A percentile compares a stretch with the other conserved stretches of the same genome.
Evolutionary conservation across 345 rosid genomes (phyloP).

Genomic region (Sonneratia caseolaris): DNA sequence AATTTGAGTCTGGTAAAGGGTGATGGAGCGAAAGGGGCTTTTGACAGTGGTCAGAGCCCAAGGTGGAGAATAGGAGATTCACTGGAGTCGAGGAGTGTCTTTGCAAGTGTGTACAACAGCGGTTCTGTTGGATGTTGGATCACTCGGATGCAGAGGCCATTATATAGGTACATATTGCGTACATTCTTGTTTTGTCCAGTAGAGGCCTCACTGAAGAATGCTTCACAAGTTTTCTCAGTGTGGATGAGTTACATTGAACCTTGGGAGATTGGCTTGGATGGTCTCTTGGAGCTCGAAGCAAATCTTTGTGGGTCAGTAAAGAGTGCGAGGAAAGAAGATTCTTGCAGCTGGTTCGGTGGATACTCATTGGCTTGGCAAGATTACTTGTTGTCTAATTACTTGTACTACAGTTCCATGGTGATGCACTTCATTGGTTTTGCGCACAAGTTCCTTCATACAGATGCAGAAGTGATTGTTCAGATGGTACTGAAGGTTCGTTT

Average conservation of each 20-base stretch:
- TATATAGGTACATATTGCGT: constrained; percentile 70
- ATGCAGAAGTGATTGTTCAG: constrained; percentile 64
- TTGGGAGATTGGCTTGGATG: constrained; percentile 52
- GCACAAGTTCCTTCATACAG: constrained; percentile 86
- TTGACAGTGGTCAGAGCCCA: constrained; percentile 30
- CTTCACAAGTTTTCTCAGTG: constrained; percentile 66
- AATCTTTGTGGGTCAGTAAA: constrained; percentile 29
- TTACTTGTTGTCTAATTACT: constrained; percentile 70
- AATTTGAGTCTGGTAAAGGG: constrained; percentile 45
- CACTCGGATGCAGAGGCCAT: constrained; percentile 56
- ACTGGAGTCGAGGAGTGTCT: constrained; percentile 27
- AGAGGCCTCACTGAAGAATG: constrained; percentile 65
- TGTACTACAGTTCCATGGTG: constrained; percentile 76
- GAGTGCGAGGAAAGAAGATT: constrained; percentile 29
- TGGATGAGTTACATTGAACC: constrained; percentile 81
- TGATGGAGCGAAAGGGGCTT: constrained; percentile 25
- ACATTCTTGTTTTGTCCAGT: constrained; percentile 70
- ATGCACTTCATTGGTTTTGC: constrained; percentile 94
- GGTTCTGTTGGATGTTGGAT: constrained; percentile 55
- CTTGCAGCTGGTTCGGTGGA: constrained; percentile 21
- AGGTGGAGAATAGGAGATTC: constrained; percentile 37
- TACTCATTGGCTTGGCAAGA: constrained; percentile 59
- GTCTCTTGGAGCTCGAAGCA: constrained; percentile 51
- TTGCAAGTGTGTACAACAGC: constrained; percentile 19
- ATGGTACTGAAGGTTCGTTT: constrained; percentile 78